phyloP scores from a whole-genome alignment of 2,329 filamentous ascomycete genomes.

The Aspergillus sp. region DNA sequence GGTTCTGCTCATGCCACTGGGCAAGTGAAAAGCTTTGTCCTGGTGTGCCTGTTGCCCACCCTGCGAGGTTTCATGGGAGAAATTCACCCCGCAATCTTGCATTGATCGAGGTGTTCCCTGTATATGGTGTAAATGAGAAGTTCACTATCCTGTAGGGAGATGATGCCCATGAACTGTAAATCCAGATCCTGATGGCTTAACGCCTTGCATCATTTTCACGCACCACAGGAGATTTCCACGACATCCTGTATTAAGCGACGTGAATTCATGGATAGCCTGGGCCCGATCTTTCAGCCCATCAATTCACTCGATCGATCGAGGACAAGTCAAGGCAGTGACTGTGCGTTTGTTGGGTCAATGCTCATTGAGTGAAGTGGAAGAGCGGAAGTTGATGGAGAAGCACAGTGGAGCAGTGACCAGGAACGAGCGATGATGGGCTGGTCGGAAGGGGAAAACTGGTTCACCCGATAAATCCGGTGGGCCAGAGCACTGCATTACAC shows the following conservation, averaged over 20 bases:
- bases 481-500: not conserved
- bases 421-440: conserved; percentile 1
- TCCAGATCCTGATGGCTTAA: not conserved
- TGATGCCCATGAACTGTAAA: not conserved
- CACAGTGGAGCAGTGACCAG: not conserved
- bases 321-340: not conserved
- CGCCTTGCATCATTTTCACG: not conserved
- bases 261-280: not conserved
- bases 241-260: conserved; percentile 5
- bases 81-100: not conserved
- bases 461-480: not conserved
- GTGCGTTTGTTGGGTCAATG: not conserved
- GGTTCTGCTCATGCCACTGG: not conserved
- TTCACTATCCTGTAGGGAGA: not conserved
- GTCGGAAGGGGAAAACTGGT: not conserved
- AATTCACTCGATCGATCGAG: not conserved
- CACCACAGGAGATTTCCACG: not conserved
- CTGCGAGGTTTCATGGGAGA: not conserved
- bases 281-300: not conserved
- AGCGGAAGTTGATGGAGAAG: not conserved
- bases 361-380: not conserved
- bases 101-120: not conserved
- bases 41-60: not conserved
- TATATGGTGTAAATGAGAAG: not conserved
- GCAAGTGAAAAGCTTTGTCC: not conserved